Base-by-base conservation (phyloP, 2,329 filamentous ascomycete species). In the Aspergillus vadensis region DNA sequence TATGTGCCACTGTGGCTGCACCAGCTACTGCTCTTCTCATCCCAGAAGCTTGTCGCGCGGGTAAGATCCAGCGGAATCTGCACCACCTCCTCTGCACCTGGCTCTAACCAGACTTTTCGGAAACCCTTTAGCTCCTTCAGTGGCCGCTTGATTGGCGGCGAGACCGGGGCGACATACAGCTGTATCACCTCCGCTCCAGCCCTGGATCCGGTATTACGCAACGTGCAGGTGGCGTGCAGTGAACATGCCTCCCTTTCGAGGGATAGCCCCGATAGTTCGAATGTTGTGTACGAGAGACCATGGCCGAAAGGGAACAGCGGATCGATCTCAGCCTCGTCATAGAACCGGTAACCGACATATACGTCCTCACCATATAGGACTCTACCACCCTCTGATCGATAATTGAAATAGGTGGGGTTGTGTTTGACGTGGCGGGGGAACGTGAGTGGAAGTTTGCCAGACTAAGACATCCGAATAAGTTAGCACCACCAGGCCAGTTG, bases 301-400 rank as follows among this genome's bases (percentile, higher is more conserved):
- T 91, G 86, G 4, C 91, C 91, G 71, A 94, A 94, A 56, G 88
- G 83, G 74, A 92, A 93, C 39, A 89, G 82, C 1, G 88, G 84
- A 1, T 81, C 80, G 7, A 85, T 80, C 39, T 86, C 81, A 14
- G 83, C 81, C 65, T 83, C 86, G 69, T 94, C 90, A 74, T 91
- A 93, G 79, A 87, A 91, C 17, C 90, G 82, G 76, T 94, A 93
- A 8, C 90, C 91, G 36, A 93, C 80, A 73, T 91, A 92, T 23
- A 94, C 80, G 60, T 91, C 90, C 74, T 93, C 90, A 51, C 88
- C 89, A 69, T 93, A 93, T 0, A 91, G 77, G 0, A 88, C 86
- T 59, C 88, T 83, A 36, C 88, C 85, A 38, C 86, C 85, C 71
- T 93, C 89, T 5, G 82, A 82, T 39, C 81, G 77, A 71, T 86